Conservation (phyloP, 148 eudicot genomes). For the Limonium bicolor region DNA sequence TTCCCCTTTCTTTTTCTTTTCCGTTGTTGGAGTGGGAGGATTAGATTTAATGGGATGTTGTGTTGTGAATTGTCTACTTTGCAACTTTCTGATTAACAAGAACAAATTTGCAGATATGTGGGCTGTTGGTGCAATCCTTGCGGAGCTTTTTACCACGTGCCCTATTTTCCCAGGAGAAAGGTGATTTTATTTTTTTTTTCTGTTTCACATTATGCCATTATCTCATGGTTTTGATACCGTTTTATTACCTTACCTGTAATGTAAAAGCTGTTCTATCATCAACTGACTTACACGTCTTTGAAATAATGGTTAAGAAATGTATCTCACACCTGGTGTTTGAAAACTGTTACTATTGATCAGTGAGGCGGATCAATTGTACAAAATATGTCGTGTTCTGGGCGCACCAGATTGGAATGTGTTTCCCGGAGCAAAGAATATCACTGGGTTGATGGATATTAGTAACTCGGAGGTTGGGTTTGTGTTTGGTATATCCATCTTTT, state of each 20-base stretch:
- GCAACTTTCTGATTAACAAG: constrained; percentile 2
- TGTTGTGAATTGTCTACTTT: background rate
- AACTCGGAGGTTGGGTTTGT: constrained; percentile 39
- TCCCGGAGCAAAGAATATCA: constrained; percentile 45
- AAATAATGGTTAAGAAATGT: background rate
- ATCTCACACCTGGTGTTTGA: no score
- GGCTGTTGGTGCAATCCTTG: constrained; percentile 95
- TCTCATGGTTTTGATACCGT: background rate
- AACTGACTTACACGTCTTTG: background rate
- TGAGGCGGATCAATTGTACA: constrained; percentile 81
- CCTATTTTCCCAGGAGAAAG: constrained; percentile 95
- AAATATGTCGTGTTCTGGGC: constrained; percentile 89
- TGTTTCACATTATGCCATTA: background rate
- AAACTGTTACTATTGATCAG: constrained; percentile 24
- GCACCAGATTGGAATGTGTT: constrained; percentile 56
- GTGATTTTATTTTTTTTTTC: constrained; percentile 18
- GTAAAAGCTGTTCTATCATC: background rate
- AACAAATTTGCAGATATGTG: constrained; percentile 66
- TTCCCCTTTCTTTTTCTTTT: background rate
- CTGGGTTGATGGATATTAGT: constrained; percentile 40
- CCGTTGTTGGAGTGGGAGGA: background rate
- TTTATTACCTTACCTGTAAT: background rate
- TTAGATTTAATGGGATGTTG: no score
- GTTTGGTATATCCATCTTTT: background rate
- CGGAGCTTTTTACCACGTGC: constrained; percentile 69